These are phyloP conservation scores for Torulaspora maleeae DNA, from an alignment of 805 yeast genomes.

Conservation along the genomic window DNA sequence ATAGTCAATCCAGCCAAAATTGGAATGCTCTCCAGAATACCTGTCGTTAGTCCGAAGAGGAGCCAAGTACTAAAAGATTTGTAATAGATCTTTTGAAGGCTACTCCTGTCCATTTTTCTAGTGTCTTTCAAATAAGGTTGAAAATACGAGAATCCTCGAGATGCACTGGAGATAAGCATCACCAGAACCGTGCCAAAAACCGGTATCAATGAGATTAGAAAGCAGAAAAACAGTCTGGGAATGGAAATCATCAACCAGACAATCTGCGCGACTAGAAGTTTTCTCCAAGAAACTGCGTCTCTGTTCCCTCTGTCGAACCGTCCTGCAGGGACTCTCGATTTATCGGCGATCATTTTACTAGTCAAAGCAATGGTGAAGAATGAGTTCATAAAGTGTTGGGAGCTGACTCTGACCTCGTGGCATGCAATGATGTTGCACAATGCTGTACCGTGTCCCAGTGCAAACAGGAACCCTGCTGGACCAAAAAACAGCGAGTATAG, in stretches of 20 bases:
- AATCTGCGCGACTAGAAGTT: neutral
- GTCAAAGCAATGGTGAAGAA: neutral
- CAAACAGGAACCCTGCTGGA: conserved; percentile 9
- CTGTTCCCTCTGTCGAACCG: neutral
- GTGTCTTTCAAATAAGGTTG: conserved; percentile 10
- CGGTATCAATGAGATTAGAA: conserved; percentile 9
- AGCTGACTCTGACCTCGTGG: conserved; percentile 9
- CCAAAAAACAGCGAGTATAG: conserved; percentile 9
- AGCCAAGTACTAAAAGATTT: conserved; percentile 11
- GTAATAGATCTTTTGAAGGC: conserved; percentile 7
- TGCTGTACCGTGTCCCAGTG: conserved; percentile 9
- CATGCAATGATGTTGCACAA: conserved; percentile 11
- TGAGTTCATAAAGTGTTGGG: conserved; percentile 1
- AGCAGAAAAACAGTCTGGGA: conserved; percentile 6
- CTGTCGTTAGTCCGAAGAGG: conserved; percentile 10
- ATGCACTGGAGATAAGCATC: conserved; percentile 8
- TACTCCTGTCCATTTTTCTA: conserved; percentile 3
- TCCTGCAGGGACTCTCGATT: neutral
- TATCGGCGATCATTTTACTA: neutral
- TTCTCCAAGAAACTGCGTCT: neutral
- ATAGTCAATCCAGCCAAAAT: conserved; percentile 12
- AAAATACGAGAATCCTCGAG: conserved; percentile 13
- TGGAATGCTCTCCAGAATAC: conserved; percentile 11
- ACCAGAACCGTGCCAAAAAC: conserved; percentile 7
- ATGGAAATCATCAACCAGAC: neutral